Evolutionary conservation across 306 rosid genomes (phyloP).

Genomic region (Rosa rugosa): DNA sequence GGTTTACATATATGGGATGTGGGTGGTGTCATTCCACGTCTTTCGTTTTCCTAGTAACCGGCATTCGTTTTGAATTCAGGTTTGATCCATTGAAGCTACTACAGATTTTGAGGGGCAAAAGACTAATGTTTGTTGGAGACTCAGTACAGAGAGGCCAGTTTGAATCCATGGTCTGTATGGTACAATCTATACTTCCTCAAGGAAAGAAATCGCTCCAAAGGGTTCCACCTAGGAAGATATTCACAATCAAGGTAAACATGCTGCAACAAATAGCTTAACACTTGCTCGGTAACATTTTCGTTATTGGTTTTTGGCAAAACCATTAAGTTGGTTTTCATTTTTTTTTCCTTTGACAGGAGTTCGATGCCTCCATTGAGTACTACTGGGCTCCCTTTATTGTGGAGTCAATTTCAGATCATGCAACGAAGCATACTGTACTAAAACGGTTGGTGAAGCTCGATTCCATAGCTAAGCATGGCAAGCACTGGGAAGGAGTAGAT

Average conservation of each 20-base stretch:
- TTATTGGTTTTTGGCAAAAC: not conserved
- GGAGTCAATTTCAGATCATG: slow-evolving; percentile 89
- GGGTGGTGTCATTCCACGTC: not conserved
- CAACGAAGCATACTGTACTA: slow-evolving; percentile 74
- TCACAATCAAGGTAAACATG: slow-evolving; percentile 55
- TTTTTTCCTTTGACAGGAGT: slow-evolving; percentile 44
- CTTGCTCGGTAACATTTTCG: not conserved
- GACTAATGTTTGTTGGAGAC: slow-evolving; percentile 90
- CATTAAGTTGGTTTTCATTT: not conserved
- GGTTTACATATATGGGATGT: not conserved
- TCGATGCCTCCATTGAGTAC: slow-evolving; percentile 75
- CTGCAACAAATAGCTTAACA: not conserved
- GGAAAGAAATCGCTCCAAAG: slow-evolving; percentile 70
- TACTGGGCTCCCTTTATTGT: slow-evolving; percentile 94
- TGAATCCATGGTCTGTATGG: slow-evolving; percentile 81
- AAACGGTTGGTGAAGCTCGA: slow-evolving; percentile 74
- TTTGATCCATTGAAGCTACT: slow-evolving; percentile 81
- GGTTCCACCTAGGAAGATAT: slow-evolving; percentile 84
- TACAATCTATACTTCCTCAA: slow-evolving; percentile 74
- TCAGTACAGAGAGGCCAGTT: slow-evolving; percentile 87
- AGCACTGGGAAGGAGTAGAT: slow-evolving; percentile 85
- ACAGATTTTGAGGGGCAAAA: slow-evolving; percentile 64
- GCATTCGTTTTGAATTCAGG: slow-evolving; percentile 35
- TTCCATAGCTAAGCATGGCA: slow-evolving; percentile 73
- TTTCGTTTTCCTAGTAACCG: not conserved